These are phyloP conservation scores for Eucalyptus lansdowneana DNA, from an alignment of 345 rosid genomes.

Conservation along the genomic window DNA sequence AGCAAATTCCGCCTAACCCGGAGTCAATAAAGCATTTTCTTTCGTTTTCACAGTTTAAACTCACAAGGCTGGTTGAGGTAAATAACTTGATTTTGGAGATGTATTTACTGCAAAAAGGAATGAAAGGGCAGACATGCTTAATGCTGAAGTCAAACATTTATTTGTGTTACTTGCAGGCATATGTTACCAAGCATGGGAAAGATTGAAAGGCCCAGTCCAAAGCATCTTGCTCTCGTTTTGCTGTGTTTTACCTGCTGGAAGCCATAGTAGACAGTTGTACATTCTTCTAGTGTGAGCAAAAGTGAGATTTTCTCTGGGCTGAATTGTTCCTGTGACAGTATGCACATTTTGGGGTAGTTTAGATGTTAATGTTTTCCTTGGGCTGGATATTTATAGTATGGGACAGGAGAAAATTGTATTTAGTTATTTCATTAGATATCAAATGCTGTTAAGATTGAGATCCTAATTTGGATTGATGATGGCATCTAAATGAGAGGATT, in stretches of 20 bases:
- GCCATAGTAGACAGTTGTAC: neutral
- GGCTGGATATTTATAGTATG: neutral
- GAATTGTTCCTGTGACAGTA: neutral
- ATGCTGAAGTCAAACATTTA: neutral
- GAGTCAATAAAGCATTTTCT: slow-evolving; percentile 54
- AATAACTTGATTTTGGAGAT: slow-evolving; percentile 9
- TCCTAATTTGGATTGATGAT: neutral
- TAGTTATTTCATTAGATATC: neutral
- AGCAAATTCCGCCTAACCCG: slow-evolving; percentile 41
- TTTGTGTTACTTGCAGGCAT: slow-evolving; percentile 52
- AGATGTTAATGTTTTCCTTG: neutral
- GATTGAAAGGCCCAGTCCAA: slow-evolving; percentile 24
- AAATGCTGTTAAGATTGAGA: neutral
- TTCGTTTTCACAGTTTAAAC: slow-evolving; percentile 35
- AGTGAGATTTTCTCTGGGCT: neutral
- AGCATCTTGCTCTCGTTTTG: neutral
- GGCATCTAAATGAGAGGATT: neutral
- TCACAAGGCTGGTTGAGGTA: slow-evolving; percentile 79
- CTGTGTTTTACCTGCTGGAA: neutral
- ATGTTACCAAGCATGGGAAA: slow-evolving; percentile 55
- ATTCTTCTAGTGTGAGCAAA: neutral
- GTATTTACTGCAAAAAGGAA: neutral
- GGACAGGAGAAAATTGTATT: neutral
- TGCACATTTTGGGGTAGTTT: neutral
- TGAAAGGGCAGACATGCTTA: neutral